phyloP scores from a whole-genome alignment of 1,284 basidiomycete genomes.

The Tylopilus orsonianus region DNA sequence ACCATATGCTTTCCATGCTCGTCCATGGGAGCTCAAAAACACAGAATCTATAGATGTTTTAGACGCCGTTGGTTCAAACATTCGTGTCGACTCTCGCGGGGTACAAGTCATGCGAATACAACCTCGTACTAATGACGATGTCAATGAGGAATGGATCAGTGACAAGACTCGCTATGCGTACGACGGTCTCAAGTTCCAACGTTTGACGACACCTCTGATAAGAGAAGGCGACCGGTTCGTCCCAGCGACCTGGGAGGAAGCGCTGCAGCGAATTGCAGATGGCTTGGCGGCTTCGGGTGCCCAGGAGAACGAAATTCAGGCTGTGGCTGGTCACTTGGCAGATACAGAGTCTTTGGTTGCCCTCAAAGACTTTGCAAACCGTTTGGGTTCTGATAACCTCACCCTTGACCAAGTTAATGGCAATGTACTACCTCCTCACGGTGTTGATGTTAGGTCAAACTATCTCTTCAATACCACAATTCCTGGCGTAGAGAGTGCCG shows the following conservation, averaged over 20 bases:
- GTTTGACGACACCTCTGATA: constrained; percentile 89
- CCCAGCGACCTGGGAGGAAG: constrained; percentile 90
- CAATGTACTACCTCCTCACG: constrained; percentile 66
- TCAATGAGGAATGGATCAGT: constrained; percentile 99
- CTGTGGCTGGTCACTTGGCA: constrained; percentile 88
- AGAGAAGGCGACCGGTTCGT: constrained; percentile 94
- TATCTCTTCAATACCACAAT: constrained; percentile 98
- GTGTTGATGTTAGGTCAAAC: constrained; percentile 92
- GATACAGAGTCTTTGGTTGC: constrained; percentile 95
- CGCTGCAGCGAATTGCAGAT: constrained; percentile 75
- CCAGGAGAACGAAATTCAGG: constrained; percentile 94
- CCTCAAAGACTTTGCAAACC: constrained; percentile 93
- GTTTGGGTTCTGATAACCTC: constrained; percentile 94
- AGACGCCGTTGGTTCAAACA: constrained; percentile 98
- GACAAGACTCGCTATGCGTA: constrained; percentile 98
- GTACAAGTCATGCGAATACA: constrained; percentile 97
- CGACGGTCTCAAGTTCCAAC: constrained; percentile 95
- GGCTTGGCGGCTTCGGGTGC: constrained; percentile 84
- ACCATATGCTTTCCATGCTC: constrained; percentile 95
- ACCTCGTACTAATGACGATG: constrained; percentile 94
- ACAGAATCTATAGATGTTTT: constrained; percentile 98
- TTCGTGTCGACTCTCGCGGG: constrained; percentile 94
- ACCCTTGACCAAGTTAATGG: constrained; percentile 78
- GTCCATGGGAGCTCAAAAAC: constrained; percentile 99
- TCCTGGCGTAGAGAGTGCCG: constrained; percentile 88